Percentiles rank a stretch among this genome's conserved stretches.
Conservation (phyloP, 2,329 filamentous ascomycete species). For the Ceratocystis destructans region DNA sequence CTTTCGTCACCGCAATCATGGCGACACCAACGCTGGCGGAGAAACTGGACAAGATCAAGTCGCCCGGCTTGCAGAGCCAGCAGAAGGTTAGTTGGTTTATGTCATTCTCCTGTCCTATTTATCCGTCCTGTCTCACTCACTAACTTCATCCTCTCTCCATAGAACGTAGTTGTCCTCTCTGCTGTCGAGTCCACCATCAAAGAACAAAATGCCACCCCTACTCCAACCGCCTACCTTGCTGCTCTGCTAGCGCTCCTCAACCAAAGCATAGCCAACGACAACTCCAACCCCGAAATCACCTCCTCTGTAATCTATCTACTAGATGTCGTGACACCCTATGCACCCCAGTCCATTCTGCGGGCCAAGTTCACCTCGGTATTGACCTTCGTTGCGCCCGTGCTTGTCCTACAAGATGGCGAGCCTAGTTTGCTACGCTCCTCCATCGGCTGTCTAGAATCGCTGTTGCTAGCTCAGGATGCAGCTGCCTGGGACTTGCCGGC, state of each 20-base stretch:
- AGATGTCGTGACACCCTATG: slow-evolving; percentile 75
- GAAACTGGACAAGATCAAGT: slow-evolving; percentile 94
- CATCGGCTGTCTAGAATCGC: slow-evolving; percentile 85
- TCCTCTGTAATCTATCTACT: slow-evolving; percentile 88
- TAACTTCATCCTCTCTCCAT: slow-evolving; percentile 7
- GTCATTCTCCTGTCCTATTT: neutral
- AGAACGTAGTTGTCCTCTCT: slow-evolving; percentile 76
- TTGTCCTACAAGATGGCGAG: slow-evolving; percentile 69
- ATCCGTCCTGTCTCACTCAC: neutral
- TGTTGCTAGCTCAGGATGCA: slow-evolving; percentile 78
- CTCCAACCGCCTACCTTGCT: slow-evolving; percentile 86
- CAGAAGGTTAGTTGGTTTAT: slow-evolving; percentile 51
- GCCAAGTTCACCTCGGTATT: slow-evolving; percentile 94
- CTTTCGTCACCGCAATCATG: slow-evolving; percentile 27
- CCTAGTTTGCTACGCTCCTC: slow-evolving; percentile 74
- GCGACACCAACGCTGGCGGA: slow-evolving; percentile 52
- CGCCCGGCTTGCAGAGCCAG: slow-evolving; percentile 89
- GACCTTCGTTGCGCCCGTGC: slow-evolving; percentile 66
- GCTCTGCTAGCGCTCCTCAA: slow-evolving; percentile 80
- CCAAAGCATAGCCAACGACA: slow-evolving; percentile 56
- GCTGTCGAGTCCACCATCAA: slow-evolving; percentile 87
- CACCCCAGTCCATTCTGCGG: slow-evolving; percentile 74
- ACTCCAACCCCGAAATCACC: slow-evolving; percentile 67
- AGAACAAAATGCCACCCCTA: slow-evolving; percentile 70
- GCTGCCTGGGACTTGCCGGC: slow-evolving; percentile 77